A percentile compares a stretch with the other conserved stretches of the same genome.
Evolutionary conservation across 2,329 filamentous ascomycete genomes (phyloP).

Genomic region (Monilinia fructicola): DNA sequence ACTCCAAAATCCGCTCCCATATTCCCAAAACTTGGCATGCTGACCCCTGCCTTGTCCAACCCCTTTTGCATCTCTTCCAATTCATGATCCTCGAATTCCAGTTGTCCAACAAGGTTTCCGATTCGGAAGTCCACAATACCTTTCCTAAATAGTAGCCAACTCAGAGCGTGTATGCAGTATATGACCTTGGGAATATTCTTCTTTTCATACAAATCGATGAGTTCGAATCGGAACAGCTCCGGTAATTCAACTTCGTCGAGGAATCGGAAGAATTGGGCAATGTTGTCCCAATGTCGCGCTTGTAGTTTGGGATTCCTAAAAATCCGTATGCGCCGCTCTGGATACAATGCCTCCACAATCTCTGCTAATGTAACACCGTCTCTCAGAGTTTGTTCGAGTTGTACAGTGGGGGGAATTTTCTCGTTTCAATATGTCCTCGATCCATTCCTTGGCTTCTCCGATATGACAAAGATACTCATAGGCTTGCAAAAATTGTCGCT

Average conservation of each 20-base stretch:
- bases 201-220: slow-evolving; percentile 98
- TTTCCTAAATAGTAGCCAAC: slow-evolving; percentile 94
- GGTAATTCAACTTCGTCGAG: slow-evolving; percentile 88
- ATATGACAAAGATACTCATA: slow-evolving; percentile 99
- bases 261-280: slow-evolving; percentile 92
- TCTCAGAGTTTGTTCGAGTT: slow-evolving; percentile 87
- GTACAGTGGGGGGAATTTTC: slow-evolving; percentile 84
- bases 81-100: slow-evolving; percentile 97
- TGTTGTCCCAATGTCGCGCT: slow-evolving; percentile 96
- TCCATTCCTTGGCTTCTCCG: slow-evolving; percentile 98
- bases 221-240: slow-evolving; percentile 93
- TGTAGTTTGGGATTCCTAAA: slow-evolving; percentile 84
- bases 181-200: slow-evolving; percentile 99
- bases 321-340: slow-evolving; percentile 73
- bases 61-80: slow-evolving; percentile 96
- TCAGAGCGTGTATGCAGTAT: slow-evolving; percentile 95
- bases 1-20: slow-evolving; percentile 96
- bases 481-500: slow-evolving; percentile 91
- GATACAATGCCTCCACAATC: slow-evolving; percentile 84
- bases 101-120: slow-evolving; percentile 91
- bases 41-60: slow-evolving; percentile 89
- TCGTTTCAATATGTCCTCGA: slow-evolving; percentile 84
- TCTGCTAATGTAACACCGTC: slow-evolving; percentile 94
- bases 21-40: slow-evolving; percentile 95
- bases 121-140: slow-evolving; percentile 95